Percentiles rank a stretch among this genome's conserved stretches.
Conservation (phyloP, 202 grass and related monocot species). For the Carex sylvatica region DNA sequence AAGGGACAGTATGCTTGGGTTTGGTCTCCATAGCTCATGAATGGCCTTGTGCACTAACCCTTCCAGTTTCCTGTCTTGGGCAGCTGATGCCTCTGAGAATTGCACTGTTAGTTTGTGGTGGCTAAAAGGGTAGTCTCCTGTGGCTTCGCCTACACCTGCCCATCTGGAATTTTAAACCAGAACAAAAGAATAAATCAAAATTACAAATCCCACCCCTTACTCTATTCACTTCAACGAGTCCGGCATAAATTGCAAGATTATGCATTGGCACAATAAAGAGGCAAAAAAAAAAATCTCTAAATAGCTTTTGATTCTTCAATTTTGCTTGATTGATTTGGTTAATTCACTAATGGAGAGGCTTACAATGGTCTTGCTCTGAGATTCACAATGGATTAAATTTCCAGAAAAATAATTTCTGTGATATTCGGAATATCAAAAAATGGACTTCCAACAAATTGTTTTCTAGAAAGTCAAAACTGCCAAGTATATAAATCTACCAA, state of each 20-base stretch:
- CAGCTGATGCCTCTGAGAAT: constrained; percentile 74
- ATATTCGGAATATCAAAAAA: neutral
- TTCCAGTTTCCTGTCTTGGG: constrained; percentile 96
- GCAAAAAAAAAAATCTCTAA: neutral
- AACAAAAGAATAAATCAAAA: neutral
- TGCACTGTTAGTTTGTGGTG: constrained; percentile 98
- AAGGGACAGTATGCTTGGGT: constrained; percentile 67
- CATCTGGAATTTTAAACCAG: constrained; percentile 57
- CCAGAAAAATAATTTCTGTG: neutral
- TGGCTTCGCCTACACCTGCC: constrained; percentile 82
- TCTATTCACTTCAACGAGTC: neutral
- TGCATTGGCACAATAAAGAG: neutral
- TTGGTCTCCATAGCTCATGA: constrained; percentile 83
- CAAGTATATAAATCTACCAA: neutral
- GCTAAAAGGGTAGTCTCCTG: constrained; percentile 97
- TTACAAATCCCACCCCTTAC: neutral
- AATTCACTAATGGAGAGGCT: neutral
- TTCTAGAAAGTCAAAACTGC: neutral
- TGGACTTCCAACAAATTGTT: neutral
- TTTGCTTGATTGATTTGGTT: neutral
- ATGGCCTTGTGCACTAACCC: constrained; percentile 97
- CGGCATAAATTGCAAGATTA: neutral
- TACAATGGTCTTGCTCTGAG: neutral
- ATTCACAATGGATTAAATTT: neutral
- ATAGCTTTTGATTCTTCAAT: neutral